Conservation (phyloP, 345 rosid genomes). For the Bruguiera sexangula region DNA sequence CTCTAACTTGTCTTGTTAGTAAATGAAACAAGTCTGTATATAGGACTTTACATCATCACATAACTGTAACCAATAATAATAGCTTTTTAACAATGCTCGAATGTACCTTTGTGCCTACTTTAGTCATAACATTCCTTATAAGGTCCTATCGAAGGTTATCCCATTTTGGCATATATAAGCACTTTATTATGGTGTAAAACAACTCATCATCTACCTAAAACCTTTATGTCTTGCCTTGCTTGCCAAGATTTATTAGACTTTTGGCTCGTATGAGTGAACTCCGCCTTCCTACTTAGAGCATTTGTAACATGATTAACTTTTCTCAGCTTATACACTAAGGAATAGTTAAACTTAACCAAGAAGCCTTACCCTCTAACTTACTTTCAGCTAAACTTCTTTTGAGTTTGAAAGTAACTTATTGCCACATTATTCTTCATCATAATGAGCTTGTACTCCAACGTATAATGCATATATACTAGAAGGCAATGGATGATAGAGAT, state of each 20-base stretch:
- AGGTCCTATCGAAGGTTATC: not conserved
- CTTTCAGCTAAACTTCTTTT: not conserved
- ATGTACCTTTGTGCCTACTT: not conserved
- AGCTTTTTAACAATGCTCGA: not conserved
- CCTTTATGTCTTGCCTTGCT: too few species aligned
- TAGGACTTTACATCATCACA: too few species aligned
- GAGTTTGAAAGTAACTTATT: not conserved
- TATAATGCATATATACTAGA: not conserved
- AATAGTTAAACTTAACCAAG: not conserved
- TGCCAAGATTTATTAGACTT: too few species aligned
- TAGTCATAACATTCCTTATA: not conserved
- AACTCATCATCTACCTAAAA: too few species aligned
- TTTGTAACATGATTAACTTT: not conserved
- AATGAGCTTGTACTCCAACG: not conserved
- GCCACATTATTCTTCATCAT: accelerated
- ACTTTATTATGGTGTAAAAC: too few species aligned
- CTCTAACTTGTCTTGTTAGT: too few species aligned
- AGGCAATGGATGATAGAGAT: not conserved
- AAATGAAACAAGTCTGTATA: too few species aligned
- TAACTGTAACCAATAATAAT: not conserved
- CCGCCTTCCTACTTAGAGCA: not conserved
- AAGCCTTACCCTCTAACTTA: not conserved
- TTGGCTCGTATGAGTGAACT: too few species aligned
- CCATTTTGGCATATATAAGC: too few species aligned
- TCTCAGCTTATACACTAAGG: not conserved